A percentile compares a stretch with the other conserved stretches of the same genome.
phyloP scores from a whole-genome alignment of 768 basidiomycete genomes.

The Neoboletus brunneissimus region DNA sequence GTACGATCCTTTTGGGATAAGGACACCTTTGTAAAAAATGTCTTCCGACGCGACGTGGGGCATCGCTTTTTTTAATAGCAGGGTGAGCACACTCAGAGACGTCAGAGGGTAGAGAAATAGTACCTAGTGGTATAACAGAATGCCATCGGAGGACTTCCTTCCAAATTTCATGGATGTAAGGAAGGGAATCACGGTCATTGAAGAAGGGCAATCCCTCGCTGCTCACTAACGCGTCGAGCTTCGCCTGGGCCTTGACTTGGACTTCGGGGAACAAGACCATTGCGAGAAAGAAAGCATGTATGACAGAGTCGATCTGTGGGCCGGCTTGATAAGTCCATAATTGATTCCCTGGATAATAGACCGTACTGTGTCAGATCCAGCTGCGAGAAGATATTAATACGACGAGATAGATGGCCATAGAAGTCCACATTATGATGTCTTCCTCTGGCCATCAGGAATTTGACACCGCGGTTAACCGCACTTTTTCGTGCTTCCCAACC shows the following conservation, averaged over 20 bases:
- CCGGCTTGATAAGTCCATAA: not conserved
- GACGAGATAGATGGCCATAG: conserved; percentile 9
- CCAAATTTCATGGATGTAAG: conserved; percentile 24
- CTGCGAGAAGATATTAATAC: not conserved
- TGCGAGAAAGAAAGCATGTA: conserved; percentile 24
- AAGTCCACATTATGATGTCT: conserved; percentile 21
- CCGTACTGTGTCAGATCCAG: conserved; percentile 46
- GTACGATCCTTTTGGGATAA: conserved; percentile 25
- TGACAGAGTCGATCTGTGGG: conserved; percentile 15
- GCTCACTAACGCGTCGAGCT: conserved; percentile 25
- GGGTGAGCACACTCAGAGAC: not conserved
- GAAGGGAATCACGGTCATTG: conserved; percentile 22
- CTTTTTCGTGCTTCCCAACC: too few relatives aligned
- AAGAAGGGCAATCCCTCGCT: conserved; percentile 19
- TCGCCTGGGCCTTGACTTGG: conserved; percentile 23
- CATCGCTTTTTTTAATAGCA: not conserved
- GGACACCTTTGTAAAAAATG: conserved; percentile 9
- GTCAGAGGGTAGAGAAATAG: conserved; percentile 22
- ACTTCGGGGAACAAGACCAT: conserved; percentile 26
- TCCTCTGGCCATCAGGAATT: too few relatives aligned
- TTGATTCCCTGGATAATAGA: conserved; percentile 32
- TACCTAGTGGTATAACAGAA: conserved; percentile 14
- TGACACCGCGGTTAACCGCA: too few relatives aligned
- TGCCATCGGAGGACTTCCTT: conserved; percentile 10
- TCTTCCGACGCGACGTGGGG: conserved; percentile 22